These are phyloP conservation scores for Somion occarium DNA, from an alignment of 1,284 basidiomycete genomes.

Conservation along the genomic window DNA sequence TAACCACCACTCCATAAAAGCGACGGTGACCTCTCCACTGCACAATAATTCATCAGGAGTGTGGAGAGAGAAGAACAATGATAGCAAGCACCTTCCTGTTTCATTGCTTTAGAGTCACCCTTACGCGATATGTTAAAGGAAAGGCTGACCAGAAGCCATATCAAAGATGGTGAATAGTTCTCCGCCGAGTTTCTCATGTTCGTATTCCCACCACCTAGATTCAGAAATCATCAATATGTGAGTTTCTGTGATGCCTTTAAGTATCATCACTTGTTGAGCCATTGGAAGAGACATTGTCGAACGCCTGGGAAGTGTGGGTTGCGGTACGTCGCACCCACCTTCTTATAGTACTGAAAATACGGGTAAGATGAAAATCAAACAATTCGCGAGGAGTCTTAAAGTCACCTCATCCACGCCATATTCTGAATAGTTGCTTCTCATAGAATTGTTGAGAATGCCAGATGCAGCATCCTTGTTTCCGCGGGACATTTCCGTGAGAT, in stretches of 20 bases:
- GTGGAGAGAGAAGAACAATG: background rate
- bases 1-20: conserved; percentile 28
- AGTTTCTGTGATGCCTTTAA: no score
- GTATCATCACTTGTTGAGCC: conserved; percentile 53
- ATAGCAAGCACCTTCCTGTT: conserved; percentile 19
- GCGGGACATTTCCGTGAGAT: conserved; percentile 30
- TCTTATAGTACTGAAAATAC: conserved; percentile 35
- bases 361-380: background rate
- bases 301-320: conserved; percentile 73
- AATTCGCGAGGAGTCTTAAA: background rate
- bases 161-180: conserved; percentile 36
- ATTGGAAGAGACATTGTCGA: conserved; percentile 48
- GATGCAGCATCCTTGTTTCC: conserved; percentile 36
- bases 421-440: conserved; percentile 65
- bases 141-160: conserved; percentile 45
- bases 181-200: conserved; percentile 22
- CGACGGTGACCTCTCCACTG: conserved; percentile 25
- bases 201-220: conserved; percentile 37
- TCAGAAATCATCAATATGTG: no score
- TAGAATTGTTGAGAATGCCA: conserved; percentile 55
- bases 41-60: background rate
- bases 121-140: background rate
- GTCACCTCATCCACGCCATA: conserved; percentile 60
- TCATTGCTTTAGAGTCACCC: background rate
- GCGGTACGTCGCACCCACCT: conserved; percentile 61